Percentiles rank a stretch among this genome's conserved stretches.
phyloP scores from a whole-genome alignment of 495 filamentous ascomycete genomes.

The Talaromyces thailandensis region DNA sequence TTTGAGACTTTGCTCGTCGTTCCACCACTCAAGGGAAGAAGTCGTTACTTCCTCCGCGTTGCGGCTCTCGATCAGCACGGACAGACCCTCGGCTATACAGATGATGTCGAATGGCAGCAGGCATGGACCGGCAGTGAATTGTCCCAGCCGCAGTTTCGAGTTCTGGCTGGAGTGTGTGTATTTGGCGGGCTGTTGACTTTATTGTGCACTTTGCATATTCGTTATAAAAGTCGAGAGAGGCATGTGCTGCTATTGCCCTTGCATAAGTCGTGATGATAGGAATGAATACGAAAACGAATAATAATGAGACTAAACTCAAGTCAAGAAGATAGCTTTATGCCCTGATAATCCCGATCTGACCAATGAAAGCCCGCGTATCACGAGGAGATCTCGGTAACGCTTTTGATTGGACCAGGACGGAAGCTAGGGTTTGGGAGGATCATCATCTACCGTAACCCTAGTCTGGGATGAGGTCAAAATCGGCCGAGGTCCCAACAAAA shows the following conservation, averaged over 20 bases:
- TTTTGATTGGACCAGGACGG: too few relatives aligned
- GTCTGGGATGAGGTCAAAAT: background rate
- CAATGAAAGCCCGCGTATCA: too few relatives aligned
- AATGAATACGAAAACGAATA: background rate
- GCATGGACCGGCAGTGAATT: background rate
- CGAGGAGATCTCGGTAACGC: too few relatives aligned
- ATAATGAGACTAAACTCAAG: too few relatives aligned
- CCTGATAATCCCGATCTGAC: too few relatives aligned
- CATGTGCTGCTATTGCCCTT: background rate
- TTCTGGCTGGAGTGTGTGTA: background rate
- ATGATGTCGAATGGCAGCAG: conserved; percentile 10
- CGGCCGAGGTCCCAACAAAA: background rate
- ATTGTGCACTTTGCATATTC: conserved; percentile 1
- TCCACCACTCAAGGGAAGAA: conserved; percentile 17
- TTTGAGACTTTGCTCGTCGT: conserved; percentile 18
- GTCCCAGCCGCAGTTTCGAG: background rate
- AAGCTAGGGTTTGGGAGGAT: background rate
- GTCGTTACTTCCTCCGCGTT: conserved; percentile 6
- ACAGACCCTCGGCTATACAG: conserved; percentile 13
- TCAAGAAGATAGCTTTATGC: too few relatives aligned
- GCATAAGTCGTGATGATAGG: background rate
- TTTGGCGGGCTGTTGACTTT: conserved; percentile 2
- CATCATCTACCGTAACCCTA: background rate
- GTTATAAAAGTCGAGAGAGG: background rate
- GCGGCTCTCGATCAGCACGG: conserved; percentile 29